Evolutionary conservation across 148 eudicot genomes (phyloP).

Genomic region (Hydrangea macrophylla): DNA sequence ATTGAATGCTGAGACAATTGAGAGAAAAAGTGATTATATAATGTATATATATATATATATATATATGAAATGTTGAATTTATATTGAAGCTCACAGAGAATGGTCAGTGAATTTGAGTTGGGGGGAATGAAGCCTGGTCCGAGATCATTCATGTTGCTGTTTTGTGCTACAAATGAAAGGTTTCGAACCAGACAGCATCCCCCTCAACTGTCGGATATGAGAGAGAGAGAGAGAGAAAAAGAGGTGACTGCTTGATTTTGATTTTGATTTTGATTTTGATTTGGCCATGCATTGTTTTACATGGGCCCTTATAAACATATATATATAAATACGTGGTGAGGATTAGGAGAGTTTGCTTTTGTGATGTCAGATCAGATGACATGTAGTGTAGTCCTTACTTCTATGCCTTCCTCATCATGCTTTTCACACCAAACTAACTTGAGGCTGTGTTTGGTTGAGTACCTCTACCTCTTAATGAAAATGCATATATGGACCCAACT

Average conservation of each 20-base stretch:
- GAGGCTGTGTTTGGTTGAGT: slow-evolving; percentile 15
- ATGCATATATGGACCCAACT: not conserved
- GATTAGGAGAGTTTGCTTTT: slow-evolving; percentile 10
- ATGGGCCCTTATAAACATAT: too few species aligned
- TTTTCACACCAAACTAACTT: slow-evolving; percentile 16
- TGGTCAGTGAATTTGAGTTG: slow-evolving; percentile 31
- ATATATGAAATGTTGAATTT: too few species aligned
- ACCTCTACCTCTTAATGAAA: not conserved
- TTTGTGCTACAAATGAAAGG: slow-evolving; percentile 20
- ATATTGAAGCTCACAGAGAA: too few species aligned
- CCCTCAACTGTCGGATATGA: slow-evolving; percentile 42
- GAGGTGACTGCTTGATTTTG: slow-evolving; percentile 7
- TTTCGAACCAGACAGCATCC: slow-evolving; percentile 83
- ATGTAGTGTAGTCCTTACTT: slow-evolving; percentile 4
- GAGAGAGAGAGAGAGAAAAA: slow-evolving; percentile 18
- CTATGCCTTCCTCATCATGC: slow-evolving; percentile 14
- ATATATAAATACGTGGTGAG: slow-evolving; percentile 24
- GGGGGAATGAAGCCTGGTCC: slow-evolving; percentile 99
- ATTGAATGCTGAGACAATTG: not conserved
- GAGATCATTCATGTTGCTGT: slow-evolving; percentile 37
- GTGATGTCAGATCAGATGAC: slow-evolving; percentile 9
- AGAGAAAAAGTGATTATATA: not conserved
- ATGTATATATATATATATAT: not conserved
- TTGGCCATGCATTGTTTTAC: slow-evolving; percentile 26
- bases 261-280: slow-evolving; percentile 16